Percentiles rank a stretch among this genome's conserved stretches.
phyloP scores from a whole-genome alignment of 2,329 filamentous ascomycete genomes.

The Penicillium sp. region DNA sequence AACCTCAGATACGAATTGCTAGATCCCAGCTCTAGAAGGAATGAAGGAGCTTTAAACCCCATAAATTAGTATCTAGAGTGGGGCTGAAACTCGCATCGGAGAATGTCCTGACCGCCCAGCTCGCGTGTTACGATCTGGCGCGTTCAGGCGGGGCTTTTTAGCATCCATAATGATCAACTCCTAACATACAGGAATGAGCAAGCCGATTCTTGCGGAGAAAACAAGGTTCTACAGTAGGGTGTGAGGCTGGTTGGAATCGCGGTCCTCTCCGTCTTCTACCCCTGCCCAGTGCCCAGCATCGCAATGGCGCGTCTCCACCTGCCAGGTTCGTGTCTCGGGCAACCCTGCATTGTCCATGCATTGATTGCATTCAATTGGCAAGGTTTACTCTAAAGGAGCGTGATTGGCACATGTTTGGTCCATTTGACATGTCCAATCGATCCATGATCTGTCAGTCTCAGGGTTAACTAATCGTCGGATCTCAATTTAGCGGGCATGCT shows the following conservation, averaged over 20 bases:
- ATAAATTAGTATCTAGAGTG: conserved; percentile 24
- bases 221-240: conserved; percentile 14
- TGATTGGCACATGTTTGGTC: not conserved
- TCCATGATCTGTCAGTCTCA: not conserved
- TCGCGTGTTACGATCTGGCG: conserved; percentile 22
- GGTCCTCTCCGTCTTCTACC: conserved; percentile 8
- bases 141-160: not conserved
- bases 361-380: conserved; percentile 3
- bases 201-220: not conserved
- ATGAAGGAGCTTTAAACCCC: conserved; percentile 26
- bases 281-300: conserved; percentile 12
- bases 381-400: not conserved
- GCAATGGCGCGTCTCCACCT: conserved; percentile 15
- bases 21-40: conserved; percentile 19
- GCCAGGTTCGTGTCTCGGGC: conserved; percentile 22
- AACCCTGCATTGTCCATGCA: conserved; percentile 17
- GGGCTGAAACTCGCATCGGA: conserved; percentile 16
- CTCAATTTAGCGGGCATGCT: not conserved
- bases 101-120: conserved; percentile 23
- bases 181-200: not conserved
- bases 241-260: conserved; percentile 15
- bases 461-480: not conserved
- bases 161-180: not conserved
- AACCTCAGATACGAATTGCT: conserved; percentile 1
- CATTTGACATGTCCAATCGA: not conserved